These are phyloP conservation scores for Tolypocladium inflatum DNA, from an alignment of 2,329 filamentous ascomycete species.

Conservation along the genomic window DNA sequence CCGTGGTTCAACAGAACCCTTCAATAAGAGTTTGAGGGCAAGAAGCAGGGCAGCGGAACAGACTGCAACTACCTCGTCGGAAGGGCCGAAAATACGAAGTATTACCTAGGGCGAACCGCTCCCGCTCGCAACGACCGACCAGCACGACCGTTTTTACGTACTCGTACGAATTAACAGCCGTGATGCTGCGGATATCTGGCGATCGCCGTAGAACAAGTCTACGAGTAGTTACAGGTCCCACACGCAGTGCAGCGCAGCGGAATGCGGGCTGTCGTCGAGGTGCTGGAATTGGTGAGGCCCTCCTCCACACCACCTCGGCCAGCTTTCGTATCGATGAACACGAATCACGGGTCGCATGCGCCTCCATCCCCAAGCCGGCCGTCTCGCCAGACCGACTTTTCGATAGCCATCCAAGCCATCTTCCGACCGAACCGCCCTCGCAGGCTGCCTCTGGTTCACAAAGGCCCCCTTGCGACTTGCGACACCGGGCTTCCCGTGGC, in stretches of 20 bases:
- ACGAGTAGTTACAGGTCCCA: too few relatives aligned
- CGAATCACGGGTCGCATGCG: not conserved
- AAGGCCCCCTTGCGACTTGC: not conserved
- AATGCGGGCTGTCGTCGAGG: not conserved
- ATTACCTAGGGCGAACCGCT: not conserved
- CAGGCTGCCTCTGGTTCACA: not conserved
- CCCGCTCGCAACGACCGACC: not conserved
- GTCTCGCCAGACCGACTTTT: not conserved
- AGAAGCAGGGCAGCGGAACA: not conserved
- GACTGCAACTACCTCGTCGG: not conserved
- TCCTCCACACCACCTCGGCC: not conserved
- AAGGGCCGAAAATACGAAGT: not conserved
- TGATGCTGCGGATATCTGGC: not conserved
- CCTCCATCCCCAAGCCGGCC: not conserved
- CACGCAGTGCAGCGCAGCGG: not conserved
- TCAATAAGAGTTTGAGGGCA: not conserved
- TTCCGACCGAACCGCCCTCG: not conserved
- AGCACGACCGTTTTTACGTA: not conserved
- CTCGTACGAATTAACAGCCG: not conserved
- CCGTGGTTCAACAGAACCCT: not conserved
- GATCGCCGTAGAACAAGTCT: not conserved
- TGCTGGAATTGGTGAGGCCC: not conserved
- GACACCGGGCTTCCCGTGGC: not conserved
- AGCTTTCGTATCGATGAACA: not conserved
- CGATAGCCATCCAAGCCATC: not conserved